A percentile compares a stretch with the other conserved stretches of the same genome.
Conservation (phyloP, 257 asterid genomes). For the Fraxinus americana region DNA sequence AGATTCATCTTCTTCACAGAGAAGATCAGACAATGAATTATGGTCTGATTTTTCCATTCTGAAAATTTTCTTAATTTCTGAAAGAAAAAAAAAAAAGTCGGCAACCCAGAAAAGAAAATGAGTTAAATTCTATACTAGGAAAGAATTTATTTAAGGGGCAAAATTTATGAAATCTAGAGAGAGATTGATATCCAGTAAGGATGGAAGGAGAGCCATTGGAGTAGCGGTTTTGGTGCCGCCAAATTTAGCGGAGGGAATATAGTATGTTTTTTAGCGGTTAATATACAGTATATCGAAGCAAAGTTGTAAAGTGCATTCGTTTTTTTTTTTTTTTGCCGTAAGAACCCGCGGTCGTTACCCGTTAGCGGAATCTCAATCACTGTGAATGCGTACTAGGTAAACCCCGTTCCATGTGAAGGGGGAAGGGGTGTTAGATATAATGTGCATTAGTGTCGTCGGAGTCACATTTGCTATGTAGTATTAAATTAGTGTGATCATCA, state of each 20-base stretch:
- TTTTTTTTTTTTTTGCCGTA: too few relatives aligned
- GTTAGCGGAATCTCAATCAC: too few relatives aligned
- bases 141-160: background rate
- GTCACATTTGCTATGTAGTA: too few relatives aligned
- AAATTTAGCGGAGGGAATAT: conserved; percentile 40
- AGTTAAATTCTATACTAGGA: background rate
- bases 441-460: too few relatives aligned
- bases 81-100: background rate
- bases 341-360: too few relatives aligned
- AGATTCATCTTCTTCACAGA: conserved; percentile 42
- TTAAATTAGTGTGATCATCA: too few relatives aligned
- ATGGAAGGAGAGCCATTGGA: conserved; percentile 11
- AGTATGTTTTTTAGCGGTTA: background rate
- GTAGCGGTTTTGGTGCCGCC: conserved; percentile 44
- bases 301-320: too few relatives aligned
- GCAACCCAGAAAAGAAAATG: background rate
- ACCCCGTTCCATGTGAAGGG: too few relatives aligned
- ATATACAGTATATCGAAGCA: background rate
- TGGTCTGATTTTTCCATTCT: conserved; percentile 26
- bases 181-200: conserved; percentile 7
- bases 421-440: too few relatives aligned
- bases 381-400: too few relatives aligned
- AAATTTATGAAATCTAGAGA: conserved; percentile 35
- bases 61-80: background rate
- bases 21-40: conserved; percentile 31